Evolutionary conservation across 2,329 filamentous ascomycete genomes (phyloP).

Genomic region (Colletotrichum phormii): DNA sequence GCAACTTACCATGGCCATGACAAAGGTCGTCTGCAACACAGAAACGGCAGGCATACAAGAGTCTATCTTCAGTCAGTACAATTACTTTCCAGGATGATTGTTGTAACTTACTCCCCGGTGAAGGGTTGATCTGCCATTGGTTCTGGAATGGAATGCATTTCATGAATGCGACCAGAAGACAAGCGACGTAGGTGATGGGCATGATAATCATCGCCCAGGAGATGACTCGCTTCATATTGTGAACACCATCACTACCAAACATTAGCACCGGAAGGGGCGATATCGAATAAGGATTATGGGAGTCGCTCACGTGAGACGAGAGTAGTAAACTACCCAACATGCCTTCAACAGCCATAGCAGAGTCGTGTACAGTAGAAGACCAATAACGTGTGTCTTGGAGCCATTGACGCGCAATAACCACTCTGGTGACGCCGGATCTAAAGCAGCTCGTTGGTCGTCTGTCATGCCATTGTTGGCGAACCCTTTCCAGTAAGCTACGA

Average conservation of each 20-base stretch:
- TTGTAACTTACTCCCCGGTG: background rate
- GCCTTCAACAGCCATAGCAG: slow-evolving; percentile 64
- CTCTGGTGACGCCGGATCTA: slow-evolving; percentile 50
- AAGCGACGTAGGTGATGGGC: slow-evolving; percentile 22
- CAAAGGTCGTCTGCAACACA: slow-evolving; percentile 19
- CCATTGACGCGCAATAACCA: slow-evolving; percentile 55
- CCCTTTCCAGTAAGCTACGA: slow-evolving; percentile 54
- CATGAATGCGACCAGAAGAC: slow-evolving; percentile 52
- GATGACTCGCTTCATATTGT: slow-evolving; percentile 22
- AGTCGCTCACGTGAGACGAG: slow-evolving; percentile 56
- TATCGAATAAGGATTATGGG: background rate
- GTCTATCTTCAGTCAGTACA: background rate
- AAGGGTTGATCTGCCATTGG: slow-evolving; percentile 62
- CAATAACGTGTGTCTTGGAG: slow-evolving; percentile 64
- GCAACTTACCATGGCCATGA: slow-evolving; percentile 18
- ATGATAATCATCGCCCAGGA: slow-evolving; percentile 21
- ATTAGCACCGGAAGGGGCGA: background rate
- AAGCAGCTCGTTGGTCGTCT: slow-evolving; percentile 52
- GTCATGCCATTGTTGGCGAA: slow-evolving; percentile 65
- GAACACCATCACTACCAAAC: slow-evolving; percentile 7
- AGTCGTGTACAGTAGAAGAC: slow-evolving; percentile 61
- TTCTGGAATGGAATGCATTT: slow-evolving; percentile 55
- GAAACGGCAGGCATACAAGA: slow-evolving; percentile 17
- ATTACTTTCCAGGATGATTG: fast-evolving
- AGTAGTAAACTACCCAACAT: slow-evolving; percentile 64